Conservation (phyloP, 768 basidiomycete genomes). For the Calocybe indica region DNA sequence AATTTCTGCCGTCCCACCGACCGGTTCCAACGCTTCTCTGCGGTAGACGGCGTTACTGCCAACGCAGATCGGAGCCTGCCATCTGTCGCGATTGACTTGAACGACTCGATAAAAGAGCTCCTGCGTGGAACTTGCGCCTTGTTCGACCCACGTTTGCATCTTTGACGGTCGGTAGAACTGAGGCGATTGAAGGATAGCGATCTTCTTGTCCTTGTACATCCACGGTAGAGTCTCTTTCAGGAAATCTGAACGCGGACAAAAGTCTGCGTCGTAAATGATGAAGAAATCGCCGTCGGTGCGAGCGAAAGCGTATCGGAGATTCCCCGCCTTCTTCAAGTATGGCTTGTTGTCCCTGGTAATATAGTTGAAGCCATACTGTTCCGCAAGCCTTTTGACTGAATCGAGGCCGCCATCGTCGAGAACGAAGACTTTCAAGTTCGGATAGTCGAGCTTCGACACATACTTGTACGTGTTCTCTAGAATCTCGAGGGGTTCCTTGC, state of each 20-base stretch:
- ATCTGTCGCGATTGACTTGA: slow-evolving; percentile 21
- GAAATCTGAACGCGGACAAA: slow-evolving; percentile 22
- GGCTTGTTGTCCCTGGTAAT: slow-evolving; percentile 19
- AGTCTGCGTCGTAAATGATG: slow-evolving; percentile 22
- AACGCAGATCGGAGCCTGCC: slow-evolving; percentile 20
- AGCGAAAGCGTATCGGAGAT: slow-evolving; percentile 19
- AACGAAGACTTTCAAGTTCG: slow-evolving; percentile 19
- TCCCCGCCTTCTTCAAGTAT: slow-evolving; percentile 22
- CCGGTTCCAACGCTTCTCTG: slow-evolving; percentile 16
- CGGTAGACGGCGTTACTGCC: slow-evolving; percentile 22
- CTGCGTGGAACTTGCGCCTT: slow-evolving; percentile 19
- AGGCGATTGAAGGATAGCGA: slow-evolving; percentile 22
- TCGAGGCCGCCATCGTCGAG: slow-evolving; percentile 22
- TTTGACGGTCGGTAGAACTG: slow-evolving; percentile 19
- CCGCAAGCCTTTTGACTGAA: slow-evolving; percentile 16
- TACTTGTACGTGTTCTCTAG: slow-evolving; percentile 25
- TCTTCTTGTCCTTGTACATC: slow-evolving; percentile 16
- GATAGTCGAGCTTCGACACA: slow-evolving; percentile 17
- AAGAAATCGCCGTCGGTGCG: slow-evolving; percentile 22
- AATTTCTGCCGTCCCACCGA: slow-evolving; percentile 19
- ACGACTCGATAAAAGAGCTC: slow-evolving; percentile 20
- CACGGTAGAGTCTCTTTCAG: slow-evolving; percentile 17
- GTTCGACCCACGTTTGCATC: slow-evolving; percentile 21
- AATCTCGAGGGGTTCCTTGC: slow-evolving; percentile 21
- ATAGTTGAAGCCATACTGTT: slow-evolving; percentile 18